Evolutionary conservation across 139 green algal genomes (phyloP).

Genomic region (Chlamydomonas sp.): DNA sequence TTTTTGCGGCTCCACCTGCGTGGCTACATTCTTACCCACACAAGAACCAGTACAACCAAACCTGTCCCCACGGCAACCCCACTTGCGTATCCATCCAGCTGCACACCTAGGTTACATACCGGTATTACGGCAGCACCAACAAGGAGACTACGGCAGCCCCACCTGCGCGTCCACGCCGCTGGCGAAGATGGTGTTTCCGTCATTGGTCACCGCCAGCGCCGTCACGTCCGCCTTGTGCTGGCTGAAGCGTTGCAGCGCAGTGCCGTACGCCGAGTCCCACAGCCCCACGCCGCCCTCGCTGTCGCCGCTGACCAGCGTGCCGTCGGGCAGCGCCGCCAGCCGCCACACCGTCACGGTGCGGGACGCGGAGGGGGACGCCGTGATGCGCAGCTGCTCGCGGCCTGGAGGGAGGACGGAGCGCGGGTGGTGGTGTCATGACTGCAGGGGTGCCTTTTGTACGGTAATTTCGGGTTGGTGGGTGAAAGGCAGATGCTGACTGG

Average conservation of each 20-base stretch:
- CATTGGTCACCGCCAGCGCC: slow-evolving; percentile 72
- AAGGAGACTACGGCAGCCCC: background rate
- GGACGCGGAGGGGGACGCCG: slow-evolving; percentile 44
- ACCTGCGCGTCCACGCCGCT: slow-evolving; percentile 85
- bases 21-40: no score
- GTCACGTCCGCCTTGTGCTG: slow-evolving; percentile 87
- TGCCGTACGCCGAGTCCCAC: slow-evolving; percentile 87
- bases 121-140: background rate
- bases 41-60: no score
- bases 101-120: background rate
- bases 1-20: no score
- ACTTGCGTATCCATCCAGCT: background rate
- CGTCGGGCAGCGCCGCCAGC: slow-evolving; percentile 81
- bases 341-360: slow-evolving; percentile 84
- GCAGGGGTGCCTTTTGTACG: background rate
- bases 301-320: slow-evolving; percentile 88
- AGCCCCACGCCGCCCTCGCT: slow-evolving; percentile 80
- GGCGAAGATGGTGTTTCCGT: slow-evolving; percentile 83
- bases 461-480: background rate
- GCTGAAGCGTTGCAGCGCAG: slow-evolving; percentile 72
- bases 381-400: slow-evolving; percentile 81
- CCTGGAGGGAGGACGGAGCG: slow-evolving; percentile 33
- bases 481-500: background rate
- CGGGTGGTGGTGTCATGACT: background rate
- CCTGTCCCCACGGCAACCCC: no score